These are phyloP conservation scores for Thalassiosira hispida DNA, from an alignment of 352 stramenopile genomes.

Conservation along the genomic window DNA sequence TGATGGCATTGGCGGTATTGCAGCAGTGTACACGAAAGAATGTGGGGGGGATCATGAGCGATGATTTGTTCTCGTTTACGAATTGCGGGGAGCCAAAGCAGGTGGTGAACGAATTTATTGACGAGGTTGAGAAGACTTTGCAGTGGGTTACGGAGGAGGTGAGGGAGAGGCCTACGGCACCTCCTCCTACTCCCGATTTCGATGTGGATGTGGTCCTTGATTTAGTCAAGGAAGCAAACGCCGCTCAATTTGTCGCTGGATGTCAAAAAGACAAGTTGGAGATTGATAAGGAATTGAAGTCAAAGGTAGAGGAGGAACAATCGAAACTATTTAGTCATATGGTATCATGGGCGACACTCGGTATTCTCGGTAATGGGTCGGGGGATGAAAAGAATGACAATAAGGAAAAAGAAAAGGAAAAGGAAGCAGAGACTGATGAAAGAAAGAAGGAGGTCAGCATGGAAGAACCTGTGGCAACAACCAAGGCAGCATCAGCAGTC, in stretches of 20 bases:
- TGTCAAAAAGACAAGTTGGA: slow-evolving; percentile 27
- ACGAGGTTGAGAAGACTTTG: slow-evolving; percentile 76
- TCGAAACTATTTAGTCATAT: slow-evolving; percentile 29
- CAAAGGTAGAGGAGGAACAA: slow-evolving; percentile 35
- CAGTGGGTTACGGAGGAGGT: slow-evolving; percentile 76
- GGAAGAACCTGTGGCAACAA: too few species aligned
- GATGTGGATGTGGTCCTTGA: not conserved
- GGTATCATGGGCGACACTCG: slow-evolving; percentile 42
- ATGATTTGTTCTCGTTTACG: slow-evolving; percentile 82
- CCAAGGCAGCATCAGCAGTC: too few species aligned
- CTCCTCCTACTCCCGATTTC: too few species aligned
- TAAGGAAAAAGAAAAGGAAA: slow-evolving; percentile 15
- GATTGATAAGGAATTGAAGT: slow-evolving; percentile 30
- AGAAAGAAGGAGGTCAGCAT: slow-evolving; percentile 1
- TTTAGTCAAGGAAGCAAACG: too few species aligned
- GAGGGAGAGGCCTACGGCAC: slow-evolving; percentile 1
- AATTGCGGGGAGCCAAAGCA: slow-evolving; percentile 83
- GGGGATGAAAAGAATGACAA: slow-evolving; percentile 5
- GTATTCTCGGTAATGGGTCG: slow-evolving; percentile 25
- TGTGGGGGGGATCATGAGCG: slow-evolving; percentile 85
- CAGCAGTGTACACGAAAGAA: slow-evolving; percentile 86
- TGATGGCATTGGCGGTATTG: slow-evolving; percentile 74
- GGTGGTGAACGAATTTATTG: slow-evolving; percentile 80
- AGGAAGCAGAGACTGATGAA: too few species aligned
- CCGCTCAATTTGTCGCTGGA: not conserved